phyloP scores from a whole-genome alignment of 2,329 filamentous ascomycete species.

The Aspergillus brunneoviolaceus region DNA sequence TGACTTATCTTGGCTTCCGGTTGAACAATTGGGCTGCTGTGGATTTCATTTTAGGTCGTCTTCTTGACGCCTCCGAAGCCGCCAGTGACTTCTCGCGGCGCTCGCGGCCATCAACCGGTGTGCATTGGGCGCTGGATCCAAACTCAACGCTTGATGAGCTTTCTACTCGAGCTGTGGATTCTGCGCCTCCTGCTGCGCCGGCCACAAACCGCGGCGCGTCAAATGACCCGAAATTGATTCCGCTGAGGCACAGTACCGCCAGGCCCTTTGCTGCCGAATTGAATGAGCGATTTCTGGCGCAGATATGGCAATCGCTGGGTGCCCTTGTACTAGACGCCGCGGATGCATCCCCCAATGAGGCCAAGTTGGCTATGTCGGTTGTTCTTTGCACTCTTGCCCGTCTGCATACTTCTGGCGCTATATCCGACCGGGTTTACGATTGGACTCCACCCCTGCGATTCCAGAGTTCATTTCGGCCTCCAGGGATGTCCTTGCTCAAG shows the following conservation, averaged over 20 bases:
- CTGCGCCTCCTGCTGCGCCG: conserved; percentile 7
- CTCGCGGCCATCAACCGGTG: conserved; percentile 28
- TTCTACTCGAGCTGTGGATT: conserved; percentile 17
- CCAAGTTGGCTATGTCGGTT: conserved; percentile 43
- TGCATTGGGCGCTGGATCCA: conserved; percentile 25
- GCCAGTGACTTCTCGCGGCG: conserved; percentile 19
- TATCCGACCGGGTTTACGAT: conserved; percentile 47
- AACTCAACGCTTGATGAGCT: conserved; percentile 32
- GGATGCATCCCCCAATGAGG: conserved; percentile 34
- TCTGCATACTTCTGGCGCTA: conserved; percentile 45
- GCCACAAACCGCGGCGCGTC: not conserved
- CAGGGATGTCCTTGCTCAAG: conserved; percentile 45
- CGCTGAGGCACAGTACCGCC: conserved; percentile 26
- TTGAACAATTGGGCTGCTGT: conserved; percentile 44
- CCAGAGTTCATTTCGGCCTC: conserved; percentile 39
- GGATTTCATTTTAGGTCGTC: conserved; percentile 36
- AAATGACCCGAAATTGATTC: conserved; percentile 8
- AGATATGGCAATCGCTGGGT: conserved; percentile 42
- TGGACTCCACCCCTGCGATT: conserved; percentile 31
- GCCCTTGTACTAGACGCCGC: conserved; percentile 44
- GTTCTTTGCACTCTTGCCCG: conserved; percentile 47
- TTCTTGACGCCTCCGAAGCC: conserved; percentile 40
- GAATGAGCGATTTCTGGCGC: conserved; percentile 31
- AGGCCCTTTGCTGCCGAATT: conserved; percentile 26
- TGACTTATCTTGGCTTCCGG: conserved; percentile 41